These are phyloP conservation scores for Boletellus emodensis DNA, from an alignment of 768 basidiomycete genomes.

Conservation along the genomic window DNA sequence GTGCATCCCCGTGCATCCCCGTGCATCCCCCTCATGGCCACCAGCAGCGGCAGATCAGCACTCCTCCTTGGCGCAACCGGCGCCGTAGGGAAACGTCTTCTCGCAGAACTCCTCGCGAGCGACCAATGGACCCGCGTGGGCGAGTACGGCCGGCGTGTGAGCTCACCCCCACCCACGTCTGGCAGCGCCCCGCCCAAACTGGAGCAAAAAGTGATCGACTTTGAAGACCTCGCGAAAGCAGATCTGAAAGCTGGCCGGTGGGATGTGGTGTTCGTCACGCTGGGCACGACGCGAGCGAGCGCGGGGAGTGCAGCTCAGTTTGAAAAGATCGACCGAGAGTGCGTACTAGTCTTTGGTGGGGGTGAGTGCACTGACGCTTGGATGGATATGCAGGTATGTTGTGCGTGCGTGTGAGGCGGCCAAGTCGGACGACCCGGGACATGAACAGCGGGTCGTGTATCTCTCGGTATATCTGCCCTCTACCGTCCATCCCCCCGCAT, in stretches of 20 bases:
- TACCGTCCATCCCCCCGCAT: slow-evolving; percentile 25
- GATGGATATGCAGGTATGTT: slow-evolving; percentile 51
- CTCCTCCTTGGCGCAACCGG: slow-evolving; percentile 76
- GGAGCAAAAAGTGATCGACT: slow-evolving; percentile 63
- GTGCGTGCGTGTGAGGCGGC: slow-evolving; percentile 67
- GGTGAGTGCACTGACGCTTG: neutral
- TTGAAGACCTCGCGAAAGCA: slow-evolving; percentile 56
- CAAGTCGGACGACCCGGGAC: slow-evolving; percentile 40
- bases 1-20: neutral
- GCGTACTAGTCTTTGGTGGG: slow-evolving; percentile 15
- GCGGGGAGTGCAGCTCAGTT: slow-evolving; percentile 67
- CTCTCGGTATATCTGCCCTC: slow-evolving; percentile 41
- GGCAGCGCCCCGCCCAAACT: slow-evolving; percentile 49
- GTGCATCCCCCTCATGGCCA: neutral
- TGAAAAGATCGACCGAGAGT: slow-evolving; percentile 78
- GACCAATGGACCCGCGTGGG: slow-evolving; percentile 54
- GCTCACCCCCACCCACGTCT: slow-evolving; percentile 34
- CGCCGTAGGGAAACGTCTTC: slow-evolving; percentile 56
- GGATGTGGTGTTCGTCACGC: slow-evolving; percentile 74
- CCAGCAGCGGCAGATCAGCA: slow-evolving; percentile 38
- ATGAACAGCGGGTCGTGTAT: slow-evolving; percentile 63
- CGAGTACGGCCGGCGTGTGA: slow-evolving; percentile 68
- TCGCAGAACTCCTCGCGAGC: slow-evolving; percentile 57
- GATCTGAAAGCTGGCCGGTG: slow-evolving; percentile 54
- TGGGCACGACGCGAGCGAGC: slow-evolving; percentile 59